A percentile compares a stretch with the other conserved stretches of the same genome.
phyloP scores from a whole-genome alignment of 2,329 filamentous ascomycete species.

The Ophiostoma quercus region DNA sequence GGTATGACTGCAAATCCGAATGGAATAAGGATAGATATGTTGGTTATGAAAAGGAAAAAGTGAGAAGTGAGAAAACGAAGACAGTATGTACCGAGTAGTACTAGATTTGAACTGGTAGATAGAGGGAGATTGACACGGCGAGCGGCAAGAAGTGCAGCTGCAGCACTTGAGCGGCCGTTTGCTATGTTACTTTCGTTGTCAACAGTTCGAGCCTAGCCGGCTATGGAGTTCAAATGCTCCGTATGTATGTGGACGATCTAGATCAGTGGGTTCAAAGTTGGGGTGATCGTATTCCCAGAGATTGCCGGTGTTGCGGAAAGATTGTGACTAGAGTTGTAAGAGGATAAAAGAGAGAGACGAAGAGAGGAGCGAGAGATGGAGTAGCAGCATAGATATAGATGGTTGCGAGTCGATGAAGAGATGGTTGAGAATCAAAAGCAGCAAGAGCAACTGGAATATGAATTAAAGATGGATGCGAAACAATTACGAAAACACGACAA shows the following conservation, averaged over 20 bases:
- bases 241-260: background rate
- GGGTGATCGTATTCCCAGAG: background rate
- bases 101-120: background rate
- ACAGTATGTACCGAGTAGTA: background rate
- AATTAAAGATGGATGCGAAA: background rate
- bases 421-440: background rate
- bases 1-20: background rate
- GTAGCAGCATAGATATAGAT: background rate
- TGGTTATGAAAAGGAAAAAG: slow-evolving; percentile 7
- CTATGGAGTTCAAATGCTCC: background rate
- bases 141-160: background rate
- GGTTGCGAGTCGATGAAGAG: no score
- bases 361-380: no score
- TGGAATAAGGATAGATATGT: background rate
- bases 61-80: background rate
- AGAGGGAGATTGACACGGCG: background rate
- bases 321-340: background rate
- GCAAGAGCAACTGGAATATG: background rate
- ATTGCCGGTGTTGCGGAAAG: background rate
- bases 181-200: background rate
- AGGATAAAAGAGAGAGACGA: background rate
- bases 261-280: background rate
- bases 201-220: background rate
- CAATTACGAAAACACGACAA: background rate
- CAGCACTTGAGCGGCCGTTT: background rate